Conservation (phyloP, 2,329 filamentous ascomycete species). For the Nemania sp. region DNA sequence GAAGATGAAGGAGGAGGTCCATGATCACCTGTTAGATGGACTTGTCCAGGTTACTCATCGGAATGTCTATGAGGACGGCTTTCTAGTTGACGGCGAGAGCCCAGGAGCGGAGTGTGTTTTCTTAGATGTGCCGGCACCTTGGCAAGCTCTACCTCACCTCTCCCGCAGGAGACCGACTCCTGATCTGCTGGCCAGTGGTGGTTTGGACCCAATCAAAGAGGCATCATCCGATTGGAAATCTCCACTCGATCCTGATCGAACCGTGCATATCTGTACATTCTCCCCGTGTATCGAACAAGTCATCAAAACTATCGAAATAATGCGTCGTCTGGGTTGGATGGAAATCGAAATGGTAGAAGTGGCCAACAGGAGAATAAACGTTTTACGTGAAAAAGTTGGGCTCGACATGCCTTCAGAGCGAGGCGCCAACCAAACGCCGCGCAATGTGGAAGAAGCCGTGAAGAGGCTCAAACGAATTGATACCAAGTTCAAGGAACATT, state of each 20-base stretch:
- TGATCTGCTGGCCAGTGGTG: constrained; percentile 30
- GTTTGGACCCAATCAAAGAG: constrained; percentile 25
- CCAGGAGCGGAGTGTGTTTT: constrained; percentile 73
- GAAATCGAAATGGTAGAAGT: constrained; percentile 95
- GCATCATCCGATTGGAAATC: constrained; percentile 51
- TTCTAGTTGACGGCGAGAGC: constrained; percentile 62
- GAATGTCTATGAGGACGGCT: constrained; percentile 78
- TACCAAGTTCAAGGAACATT: constrained; percentile 66
- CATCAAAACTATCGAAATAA: constrained; percentile 76
- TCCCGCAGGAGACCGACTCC: constrained; percentile 54
- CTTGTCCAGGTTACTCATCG: constrained; percentile 75
- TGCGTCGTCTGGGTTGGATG: constrained; percentile 84
- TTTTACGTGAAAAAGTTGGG: constrained; percentile 79
- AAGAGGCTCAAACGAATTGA: constrained; percentile 74
- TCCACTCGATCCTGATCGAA: constrained; percentile 70
- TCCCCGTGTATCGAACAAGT: constrained; percentile 98
- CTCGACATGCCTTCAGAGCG: constrained; percentile 66
- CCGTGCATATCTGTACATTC: constrained; percentile 87
- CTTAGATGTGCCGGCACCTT: constrained; percentile 78
- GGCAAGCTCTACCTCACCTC: constrained; percentile 78
- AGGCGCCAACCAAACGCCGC: constrained; percentile 69
- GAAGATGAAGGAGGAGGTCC: constrained; percentile 70
- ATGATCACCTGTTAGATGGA: constrained; percentile 65
- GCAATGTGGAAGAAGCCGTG: constrained; percentile 79
- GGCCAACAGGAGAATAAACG: constrained; percentile 75